Base-by-base conservation (phyloP, 2,329 filamentous ascomycete genomes). In the Fusarium sp. region DNA sequence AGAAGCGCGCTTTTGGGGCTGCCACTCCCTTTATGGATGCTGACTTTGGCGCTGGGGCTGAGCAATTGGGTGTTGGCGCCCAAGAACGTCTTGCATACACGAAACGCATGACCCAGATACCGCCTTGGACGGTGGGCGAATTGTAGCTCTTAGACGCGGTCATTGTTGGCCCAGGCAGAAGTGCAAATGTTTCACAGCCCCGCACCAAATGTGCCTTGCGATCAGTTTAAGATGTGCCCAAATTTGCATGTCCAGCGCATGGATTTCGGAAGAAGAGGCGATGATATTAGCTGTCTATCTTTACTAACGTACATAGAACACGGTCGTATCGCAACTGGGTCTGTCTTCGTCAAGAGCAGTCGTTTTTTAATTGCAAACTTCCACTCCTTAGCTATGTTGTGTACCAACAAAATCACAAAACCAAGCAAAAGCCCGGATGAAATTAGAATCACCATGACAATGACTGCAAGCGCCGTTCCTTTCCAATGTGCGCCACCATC, bases 401-500 rank as follows among this genome's bases (percentile, higher is more conserved):
- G 54, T 1, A 22, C 17, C 1, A 57, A 10, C 0, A 57, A 3
- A 15, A 31, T n/a, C 11, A 15, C 55, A 24, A 57, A 15, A 10
- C 55, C 55, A 7, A 44, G 8, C 2, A 57, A 15, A 31, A 57
- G n/a, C 3, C 38, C 47, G 24, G 54, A 57, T 9, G 55, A 57
- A 14, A 54, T 17, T 13, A 57, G 13, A n/a, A 57, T 57, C 6
- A 31, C 47, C 7, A n/a, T 15, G 2, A 57, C 39, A 7, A 47
- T 57, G 24, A 57, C 15, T 9, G 10, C 22, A 31, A 57, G 38
- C 31, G 55, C 47, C 31, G 54, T 6, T 3, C n/a, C 14, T 7
- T n/a, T 34, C 55, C 55, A 57, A 15, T 28, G n/a, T 8, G 47
- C 14, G 4, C 47, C 54, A 36, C 36, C 8, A 22, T 14, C 31